Percentiles rank a stretch among this genome's conserved stretches.
Conservation (phyloP, 148 eudicot species). For the Cornus florida region DNA sequence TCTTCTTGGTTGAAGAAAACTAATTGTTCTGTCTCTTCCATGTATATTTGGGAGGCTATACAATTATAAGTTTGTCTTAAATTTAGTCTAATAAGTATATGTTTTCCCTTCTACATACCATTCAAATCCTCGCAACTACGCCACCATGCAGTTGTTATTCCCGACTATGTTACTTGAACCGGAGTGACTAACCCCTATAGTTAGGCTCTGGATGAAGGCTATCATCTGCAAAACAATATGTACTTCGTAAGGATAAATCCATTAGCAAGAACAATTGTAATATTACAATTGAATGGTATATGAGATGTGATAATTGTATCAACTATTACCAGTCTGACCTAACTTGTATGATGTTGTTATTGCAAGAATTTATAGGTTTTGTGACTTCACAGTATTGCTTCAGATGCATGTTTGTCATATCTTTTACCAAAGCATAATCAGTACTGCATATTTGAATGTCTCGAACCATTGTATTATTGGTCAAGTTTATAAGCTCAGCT, state of each 20-base stretch:
- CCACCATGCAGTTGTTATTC: conserved; percentile 20
- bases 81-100: too few species aligned
- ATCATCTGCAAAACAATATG: conserved; percentile 43
- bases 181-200: conserved; percentile 34
- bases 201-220: conserved; percentile 59
- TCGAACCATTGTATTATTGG: too few species aligned
- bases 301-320: too few species aligned
- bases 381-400: too few species aligned
- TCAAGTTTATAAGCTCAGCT: not conserved
- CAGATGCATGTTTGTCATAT: not conserved
- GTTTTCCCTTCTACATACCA: not conserved
- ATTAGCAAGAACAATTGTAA: not conserved
- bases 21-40: too few species aligned
- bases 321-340: too few species aligned
- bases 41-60: too few species aligned
- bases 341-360: too few species aligned
- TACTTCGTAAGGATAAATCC: not conserved
- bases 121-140: not conserved
- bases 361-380: too few species aligned
- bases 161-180: conserved; percentile 22
- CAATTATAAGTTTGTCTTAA: too few species aligned
- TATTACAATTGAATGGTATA: too few species aligned
- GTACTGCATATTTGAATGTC: not conserved
- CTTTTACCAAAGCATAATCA: not conserved
- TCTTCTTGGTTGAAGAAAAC: too few species aligned